A percentile compares a stretch with the other conserved stretches of the same genome.
phyloP scores from a whole-genome alignment of 345 rosid species.

The Linum usitatissimum region DNA sequence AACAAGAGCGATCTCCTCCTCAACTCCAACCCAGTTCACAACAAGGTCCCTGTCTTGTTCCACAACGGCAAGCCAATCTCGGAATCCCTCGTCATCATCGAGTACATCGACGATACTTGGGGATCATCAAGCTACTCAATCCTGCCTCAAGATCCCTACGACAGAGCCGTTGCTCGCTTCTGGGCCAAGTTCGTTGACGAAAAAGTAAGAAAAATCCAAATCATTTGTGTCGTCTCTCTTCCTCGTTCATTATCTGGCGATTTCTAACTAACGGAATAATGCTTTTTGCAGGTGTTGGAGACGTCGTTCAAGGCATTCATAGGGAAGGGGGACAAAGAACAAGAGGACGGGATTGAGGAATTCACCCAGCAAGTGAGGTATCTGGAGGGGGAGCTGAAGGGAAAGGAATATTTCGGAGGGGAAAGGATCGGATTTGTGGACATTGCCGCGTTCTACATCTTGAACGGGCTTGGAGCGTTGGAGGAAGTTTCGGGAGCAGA shows the following conservation, averaged over 20 bases:
- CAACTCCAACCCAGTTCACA: constrained; percentile 2
- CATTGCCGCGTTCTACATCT: constrained; percentile 2
- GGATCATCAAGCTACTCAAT: neutral
- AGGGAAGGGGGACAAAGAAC: constrained; percentile 6
- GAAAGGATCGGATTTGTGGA: constrained; percentile 16
- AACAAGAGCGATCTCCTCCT: constrained; percentile 15
- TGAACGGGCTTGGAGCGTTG: constrained; percentile 2
- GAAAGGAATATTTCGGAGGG: constrained; percentile 18
- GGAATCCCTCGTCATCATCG: constrained; percentile 13
- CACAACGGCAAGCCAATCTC: constrained; percentile 9
- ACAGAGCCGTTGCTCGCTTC: constrained; percentile 9
- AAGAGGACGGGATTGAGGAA: constrained; percentile 14
- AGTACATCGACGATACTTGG: constrained; percentile 14
- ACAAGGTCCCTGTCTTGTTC: constrained; percentile 8
- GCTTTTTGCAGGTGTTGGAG: constrained; percentile 7
- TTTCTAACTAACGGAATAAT: too few species aligned
- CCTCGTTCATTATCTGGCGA: too few species aligned
- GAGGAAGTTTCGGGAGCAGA: constrained; percentile 10
- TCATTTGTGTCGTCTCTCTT: too few species aligned
- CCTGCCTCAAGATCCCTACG: constrained; percentile 4
- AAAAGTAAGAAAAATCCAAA: too few species aligned
- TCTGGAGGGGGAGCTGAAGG: constrained; percentile 16
- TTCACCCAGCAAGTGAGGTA: constrained; percentile 9
- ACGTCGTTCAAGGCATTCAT: neutral
- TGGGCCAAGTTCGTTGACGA: constrained; percentile 14